Conservation (phyloP, 371 early-diverging fungal genomes). For the Paraphysoderma sedebokerense region DNA sequence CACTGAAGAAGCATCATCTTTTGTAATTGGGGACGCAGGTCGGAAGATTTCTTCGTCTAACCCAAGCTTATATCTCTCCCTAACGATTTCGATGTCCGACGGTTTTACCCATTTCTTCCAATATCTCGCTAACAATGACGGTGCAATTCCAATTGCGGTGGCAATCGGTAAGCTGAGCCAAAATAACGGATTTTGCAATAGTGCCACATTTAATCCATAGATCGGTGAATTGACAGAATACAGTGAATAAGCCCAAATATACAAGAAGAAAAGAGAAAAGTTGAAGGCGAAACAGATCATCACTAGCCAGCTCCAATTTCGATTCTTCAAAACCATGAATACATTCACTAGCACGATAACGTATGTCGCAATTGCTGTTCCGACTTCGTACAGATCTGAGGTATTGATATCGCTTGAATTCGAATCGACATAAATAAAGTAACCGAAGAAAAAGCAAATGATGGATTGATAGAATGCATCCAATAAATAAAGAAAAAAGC, state of each 20-base stretch:
- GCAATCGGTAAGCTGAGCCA: not conserved
- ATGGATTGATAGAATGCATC: constrained; percentile 56
- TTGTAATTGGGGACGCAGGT: not conserved
- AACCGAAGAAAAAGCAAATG: constrained; percentile 39
- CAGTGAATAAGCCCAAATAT: not conserved
- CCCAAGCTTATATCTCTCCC: not conserved
- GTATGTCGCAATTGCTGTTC: not conserved
- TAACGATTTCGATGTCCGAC: not conserved
- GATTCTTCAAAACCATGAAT: not conserved
- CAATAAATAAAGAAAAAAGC: constrained; percentile 42
- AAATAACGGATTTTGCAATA: not conserved
- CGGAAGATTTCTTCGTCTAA: not conserved
- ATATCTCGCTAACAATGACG: not conserved
- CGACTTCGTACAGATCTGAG: not conserved
- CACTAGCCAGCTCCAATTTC: not conserved
- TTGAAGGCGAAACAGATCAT: not conserved
- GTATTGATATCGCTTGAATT: no score
- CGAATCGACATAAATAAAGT: constrained; percentile 18
- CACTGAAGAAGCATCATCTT: not conserved
- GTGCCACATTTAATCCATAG: not conserved
- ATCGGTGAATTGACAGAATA: not conserved
- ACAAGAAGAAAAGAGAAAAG: not conserved
- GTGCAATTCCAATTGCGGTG: not conserved
- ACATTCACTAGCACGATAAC: not conserved
- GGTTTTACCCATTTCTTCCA: not conserved